Evolutionary conservation across 495 filamentous ascomycete genomes (phyloP), one percentile per base, ranked within the genome.

Genomic region (Cryomyces minteri): DNA sequence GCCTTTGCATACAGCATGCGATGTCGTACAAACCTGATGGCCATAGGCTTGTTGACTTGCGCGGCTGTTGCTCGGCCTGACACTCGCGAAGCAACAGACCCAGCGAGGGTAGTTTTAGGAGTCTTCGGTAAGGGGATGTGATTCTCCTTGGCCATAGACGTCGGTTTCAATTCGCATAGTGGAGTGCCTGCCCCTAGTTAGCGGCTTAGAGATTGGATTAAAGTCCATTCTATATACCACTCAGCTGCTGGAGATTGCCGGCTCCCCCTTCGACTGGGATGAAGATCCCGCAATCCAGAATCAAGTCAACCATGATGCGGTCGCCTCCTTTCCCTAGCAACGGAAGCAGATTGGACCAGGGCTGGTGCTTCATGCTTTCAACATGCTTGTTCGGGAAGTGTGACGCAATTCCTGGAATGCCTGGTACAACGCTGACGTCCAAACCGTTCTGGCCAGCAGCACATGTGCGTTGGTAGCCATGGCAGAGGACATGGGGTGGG

Each of bases 1-100:
- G 82, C 70, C 47, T 73, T 73, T 18, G 84, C 81, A 60, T 95
- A 95, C 32, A 95, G 68, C 71, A 94, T 93, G 5, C 85, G 74
- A 54, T 76, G 82, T 46, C 86, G 79, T 14, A 86, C 74, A 58
- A 98, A 88, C 1, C 62, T 58, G 46, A 96, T 86, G 10, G 41
- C 49, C 7, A 45, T 47, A 33, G 51, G 50, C 32, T 46, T 50
- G 5, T 41, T 33, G 18, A 32, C 46, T 34, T 47, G 30, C 32
- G 28, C 12, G 18, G 39, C 9, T 41, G 39, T 6, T 18, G 9
- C 39, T 10, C 25, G 25, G 7, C 9, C 18, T 41, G 25, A 41
- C n/a, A 18, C 28, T 41, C 40, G 8, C 28, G 10, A 30, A 41
- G 18, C 18, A 25, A 25, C 18, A 25, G 18, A 25, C 18, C 18